Base-by-base conservation (phyloP, 2,329 filamentous ascomycete species). In the Colletotrichum gloeosporioides region DNA sequence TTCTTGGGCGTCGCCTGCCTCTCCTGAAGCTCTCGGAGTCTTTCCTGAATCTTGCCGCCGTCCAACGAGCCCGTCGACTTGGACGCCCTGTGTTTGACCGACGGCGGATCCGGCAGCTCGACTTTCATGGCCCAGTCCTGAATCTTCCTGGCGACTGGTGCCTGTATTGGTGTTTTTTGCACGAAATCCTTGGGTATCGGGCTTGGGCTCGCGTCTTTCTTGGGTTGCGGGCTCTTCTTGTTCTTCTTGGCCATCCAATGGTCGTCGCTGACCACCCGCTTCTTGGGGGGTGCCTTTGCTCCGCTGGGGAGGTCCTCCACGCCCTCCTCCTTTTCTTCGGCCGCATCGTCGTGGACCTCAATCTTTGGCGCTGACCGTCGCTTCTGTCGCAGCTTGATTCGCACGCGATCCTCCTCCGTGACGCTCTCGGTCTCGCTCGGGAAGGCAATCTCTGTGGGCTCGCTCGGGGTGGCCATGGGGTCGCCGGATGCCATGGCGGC, bases 201-300 rank as follows among this genome's bases (percentile, higher is more conserved):
- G n/a, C 83, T 79, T 15, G 84, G 82, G 55, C 84, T 83, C 9
- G 70, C 59, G 22, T 65, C 59, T 27, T 74, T 79, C 66, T 83
- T 83, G 3, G 86, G 84, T 15, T 83, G 83, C 10, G 89, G 85
- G 73, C 84, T 89, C 75, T 87, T 89, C 76, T 88, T 90, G 75
- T 88, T 89, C 77, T 89, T 90, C 83, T 85, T 84, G 76, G 92
- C 93, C 85, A 92, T 92, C 95, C 96, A 99, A 85, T 98, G 95
- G 71, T 95, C 94, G 86, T 99, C 96, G 83, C 96, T 98, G 77
- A 98, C 92, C 70, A 99, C 95, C 78, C 96, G 92, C 89, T 98
- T 98, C 86, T 95, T 96, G 18, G 96, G 96, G 62, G 95, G 92
- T 66, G 88, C 84, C 69, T 92, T 82, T 85, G 89, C 80, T 82